A percentile compares a stretch with the other conserved stretches of the same genome.
phyloP scores from a whole-genome alignment of 2,329 filamentous ascomycete species.

The Verruconis gallopava region DNA sequence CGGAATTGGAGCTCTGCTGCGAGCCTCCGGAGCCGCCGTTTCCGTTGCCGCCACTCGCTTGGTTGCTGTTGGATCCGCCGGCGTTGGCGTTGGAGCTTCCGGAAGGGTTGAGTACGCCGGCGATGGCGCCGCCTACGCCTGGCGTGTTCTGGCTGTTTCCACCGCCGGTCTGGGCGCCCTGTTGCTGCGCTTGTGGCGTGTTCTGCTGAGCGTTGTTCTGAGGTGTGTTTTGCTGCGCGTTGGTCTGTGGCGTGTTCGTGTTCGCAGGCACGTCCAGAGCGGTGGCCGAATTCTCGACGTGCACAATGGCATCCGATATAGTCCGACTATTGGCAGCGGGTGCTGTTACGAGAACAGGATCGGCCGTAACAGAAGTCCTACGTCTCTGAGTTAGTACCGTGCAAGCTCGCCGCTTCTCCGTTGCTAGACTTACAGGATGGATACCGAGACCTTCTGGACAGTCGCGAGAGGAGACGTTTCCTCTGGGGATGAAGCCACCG shows the following conservation, averaged over 20 bases:
- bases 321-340: not conserved
- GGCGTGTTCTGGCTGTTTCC: not conserved
- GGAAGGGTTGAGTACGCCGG: not conserved
- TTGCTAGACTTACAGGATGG: conserved; percentile 3
- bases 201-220: not conserved
- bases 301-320: not conserved
- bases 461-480: not conserved
- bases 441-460: conserved; percentile 4
- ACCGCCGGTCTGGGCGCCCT: not conserved
- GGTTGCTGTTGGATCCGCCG: too few relatives aligned
- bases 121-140: not conserved
- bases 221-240: not conserved
- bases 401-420: not conserved
- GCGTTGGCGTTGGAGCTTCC: not conserved
- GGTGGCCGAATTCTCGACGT: not conserved
- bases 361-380: not conserved
- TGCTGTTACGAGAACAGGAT: not conserved
- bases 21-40: not conserved
- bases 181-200: not conserved
- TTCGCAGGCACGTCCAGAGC: not conserved
- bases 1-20: not conserved
- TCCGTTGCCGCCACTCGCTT: too few relatives aligned
- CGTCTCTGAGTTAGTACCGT: not conserved
- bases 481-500: not conserved
- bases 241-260: not conserved